phyloP scores from a whole-genome alignment of 2,329 filamentous ascomycete genomes.

The Paecilomyces sp. region DNA sequence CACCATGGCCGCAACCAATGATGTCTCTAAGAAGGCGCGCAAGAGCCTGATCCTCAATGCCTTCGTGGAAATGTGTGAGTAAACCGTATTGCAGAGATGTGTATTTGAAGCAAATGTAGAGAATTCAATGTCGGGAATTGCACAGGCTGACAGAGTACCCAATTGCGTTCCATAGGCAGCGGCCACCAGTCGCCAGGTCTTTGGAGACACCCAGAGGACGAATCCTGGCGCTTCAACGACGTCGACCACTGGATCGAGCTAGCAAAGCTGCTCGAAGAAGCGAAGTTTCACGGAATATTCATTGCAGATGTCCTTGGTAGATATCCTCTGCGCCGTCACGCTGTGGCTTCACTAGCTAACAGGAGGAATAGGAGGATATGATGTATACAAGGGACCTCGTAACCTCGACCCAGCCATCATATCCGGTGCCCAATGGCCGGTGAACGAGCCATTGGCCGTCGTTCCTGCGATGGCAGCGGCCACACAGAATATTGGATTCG shows the following conservation, averaged over 20 bases:
- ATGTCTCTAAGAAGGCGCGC: constrained; percentile 20
- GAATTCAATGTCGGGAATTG: background rate
- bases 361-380: constrained; percentile 49
- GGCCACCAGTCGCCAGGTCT: constrained; percentile 51
- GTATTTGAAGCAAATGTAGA: background rate
- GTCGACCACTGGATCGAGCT: constrained; percentile 56
- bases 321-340: background rate
- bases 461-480: constrained; percentile 62
- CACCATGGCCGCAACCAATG: constrained; percentile 6
- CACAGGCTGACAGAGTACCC: background rate
- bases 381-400: constrained; percentile 58
- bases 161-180: constrained; percentile 25
- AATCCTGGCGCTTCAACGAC: constrained; percentile 55
- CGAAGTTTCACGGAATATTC: constrained; percentile 60
- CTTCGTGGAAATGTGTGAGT: constrained; percentile 43
- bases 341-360: constrained; percentile 11
- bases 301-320: constrained; percentile 57
- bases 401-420: constrained; percentile 54
- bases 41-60: constrained; percentile 46
- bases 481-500: constrained; percentile 61
- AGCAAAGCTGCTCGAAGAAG: constrained; percentile 53
- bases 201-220: constrained; percentile 59
- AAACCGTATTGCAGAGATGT: background rate
- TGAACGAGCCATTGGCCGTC: constrained; percentile 60
- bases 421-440: constrained; percentile 62